These are phyloP conservation scores for Helotiales sp. DNA, from an alignment of 2,329 filamentous ascomycete species.

Conservation along the genomic window DNA sequence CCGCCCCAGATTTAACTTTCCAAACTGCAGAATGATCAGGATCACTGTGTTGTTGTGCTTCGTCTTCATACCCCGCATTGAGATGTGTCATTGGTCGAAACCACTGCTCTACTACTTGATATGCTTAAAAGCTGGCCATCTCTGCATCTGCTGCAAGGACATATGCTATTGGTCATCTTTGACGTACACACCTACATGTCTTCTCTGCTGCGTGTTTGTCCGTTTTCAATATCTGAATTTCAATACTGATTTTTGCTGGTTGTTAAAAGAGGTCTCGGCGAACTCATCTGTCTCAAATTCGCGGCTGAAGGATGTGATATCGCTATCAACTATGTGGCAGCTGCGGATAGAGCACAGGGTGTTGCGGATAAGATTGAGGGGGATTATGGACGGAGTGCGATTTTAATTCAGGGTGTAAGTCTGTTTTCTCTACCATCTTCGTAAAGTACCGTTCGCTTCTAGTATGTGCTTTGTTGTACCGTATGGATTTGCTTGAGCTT, in stretches of 20 bases:
- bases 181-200: not conserved
- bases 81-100: not conserved
- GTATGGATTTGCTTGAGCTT: not conserved
- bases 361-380: constrained; percentile 55
- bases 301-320: constrained; percentile 66
- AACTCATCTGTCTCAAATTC: constrained; percentile 63
- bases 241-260: not conserved
- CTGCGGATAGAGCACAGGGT: constrained; percentile 57
- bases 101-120: not conserved
- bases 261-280: constrained; percentile 63
- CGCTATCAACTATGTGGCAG: constrained; percentile 68
- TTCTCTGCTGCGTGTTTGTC: not conserved
- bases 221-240: not conserved
- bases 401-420: constrained; percentile 60
- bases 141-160: no score
- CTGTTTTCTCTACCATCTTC: no score
- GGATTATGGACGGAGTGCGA: constrained; percentile 57
- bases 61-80: not conserved
- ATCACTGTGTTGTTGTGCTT: not conserved
- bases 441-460: no score
- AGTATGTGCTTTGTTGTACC: not conserved
- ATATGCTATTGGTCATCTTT: no score
- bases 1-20: constrained; percentile 1
- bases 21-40: not conserved
- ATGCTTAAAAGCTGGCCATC: not conserved